phyloP scores from a whole-genome alignment of 2,329 filamentous ascomycete species.

The Clathrospora elynae region DNA sequence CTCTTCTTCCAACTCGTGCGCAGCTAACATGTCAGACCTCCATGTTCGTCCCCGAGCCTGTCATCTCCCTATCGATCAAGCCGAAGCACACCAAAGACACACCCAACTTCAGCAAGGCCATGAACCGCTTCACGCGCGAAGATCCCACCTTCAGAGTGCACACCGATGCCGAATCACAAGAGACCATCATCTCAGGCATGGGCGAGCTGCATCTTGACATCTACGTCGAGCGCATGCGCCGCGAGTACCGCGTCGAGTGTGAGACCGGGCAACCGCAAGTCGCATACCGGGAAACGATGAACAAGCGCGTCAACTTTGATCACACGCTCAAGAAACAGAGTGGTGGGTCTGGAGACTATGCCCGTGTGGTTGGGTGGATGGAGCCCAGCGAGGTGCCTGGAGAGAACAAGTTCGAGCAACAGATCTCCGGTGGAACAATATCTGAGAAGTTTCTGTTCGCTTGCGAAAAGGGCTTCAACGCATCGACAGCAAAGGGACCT shows the following conservation, averaged over 20 bases:
- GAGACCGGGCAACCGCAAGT: conserved; percentile 96
- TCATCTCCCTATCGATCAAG: conserved; percentile 97
- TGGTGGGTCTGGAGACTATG: conserved; percentile 93
- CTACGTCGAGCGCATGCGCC: conserved; percentile 93
- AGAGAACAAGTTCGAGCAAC: conserved; percentile 82
- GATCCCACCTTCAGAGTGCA: conserved; percentile 96
- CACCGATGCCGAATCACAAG: conserved; percentile 87
- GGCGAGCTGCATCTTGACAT: conserved; percentile 96
- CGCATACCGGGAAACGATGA: conserved; percentile 94
- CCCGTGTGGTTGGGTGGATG: conserved; percentile 87
- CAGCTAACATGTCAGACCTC: conserved; percentile 60
- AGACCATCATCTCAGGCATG: conserved; percentile 99
- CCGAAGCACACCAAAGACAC: conserved; percentile 92
- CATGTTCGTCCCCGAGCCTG: conserved; percentile 97
- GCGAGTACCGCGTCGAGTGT: conserved; percentile 96
- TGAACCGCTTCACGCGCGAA: conserved; percentile 97
- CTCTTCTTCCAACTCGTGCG: conserved; percentile 1
- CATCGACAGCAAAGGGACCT: conserved; percentile 82
- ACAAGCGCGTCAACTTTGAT: conserved; percentile 80
- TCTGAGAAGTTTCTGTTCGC: conserved; percentile 94
- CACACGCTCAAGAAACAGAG: conserved; percentile 94
- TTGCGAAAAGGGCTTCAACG: conserved; percentile 91
- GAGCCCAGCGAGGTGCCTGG: conserved; percentile 78
- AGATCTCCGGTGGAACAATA: conserved; percentile 87
- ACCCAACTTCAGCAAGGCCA: conserved; percentile 96